These are phyloP conservation scores for Chloranthus sessilifolius DNA, from an alignment of 164 flowering plant genomes.

Conservation along the genomic window DNA sequence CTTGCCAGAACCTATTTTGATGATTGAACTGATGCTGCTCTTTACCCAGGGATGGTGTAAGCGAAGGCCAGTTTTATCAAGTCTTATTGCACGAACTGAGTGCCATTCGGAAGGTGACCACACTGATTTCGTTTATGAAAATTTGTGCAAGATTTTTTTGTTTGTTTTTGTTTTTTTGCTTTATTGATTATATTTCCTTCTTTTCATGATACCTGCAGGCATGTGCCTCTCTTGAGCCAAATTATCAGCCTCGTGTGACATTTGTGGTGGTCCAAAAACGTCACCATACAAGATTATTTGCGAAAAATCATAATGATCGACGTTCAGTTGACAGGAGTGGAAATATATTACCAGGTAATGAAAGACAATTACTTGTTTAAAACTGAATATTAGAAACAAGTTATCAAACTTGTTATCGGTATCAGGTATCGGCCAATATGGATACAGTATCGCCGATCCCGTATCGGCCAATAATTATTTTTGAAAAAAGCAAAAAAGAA, in stretches of 20 bases:
- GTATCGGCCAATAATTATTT: too few relatives aligned
- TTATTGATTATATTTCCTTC: too few relatives aligned
- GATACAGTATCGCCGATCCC: too few relatives aligned
- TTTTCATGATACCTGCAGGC: constrained; percentile 28
- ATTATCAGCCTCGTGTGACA: constrained; percentile 57
- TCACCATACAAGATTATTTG: constrained; percentile 58
- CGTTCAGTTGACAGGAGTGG: constrained; percentile 47
- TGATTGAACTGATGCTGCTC: background rate
- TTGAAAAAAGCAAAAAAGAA: too few relatives aligned
- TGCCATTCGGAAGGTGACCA: constrained; percentile 75
- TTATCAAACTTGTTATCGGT: too few relatives aligned
- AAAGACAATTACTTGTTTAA: too few relatives aligned
- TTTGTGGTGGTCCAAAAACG: constrained; percentile 67
- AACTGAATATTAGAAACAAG: too few relatives aligned
- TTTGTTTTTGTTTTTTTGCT: background rate
- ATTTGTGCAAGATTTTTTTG: background rate
- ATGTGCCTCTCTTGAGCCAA: constrained; percentile 50
- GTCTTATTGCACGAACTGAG: constrained; percentile 77
- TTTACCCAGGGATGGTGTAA: constrained; percentile 72
- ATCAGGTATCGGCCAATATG: too few relatives aligned
- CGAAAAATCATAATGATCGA: constrained; percentile 33
- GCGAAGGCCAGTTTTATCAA: constrained; percentile 91
- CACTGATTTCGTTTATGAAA: background rate
- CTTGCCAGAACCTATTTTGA: background rate
- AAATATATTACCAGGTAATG: constrained; percentile 54